Percentiles rank a stretch among this genome's conserved stretches.
These are phyloP conservation scores for Xylariaceae sp. DNA, from an alignment of 2,329 filamentous ascomycete genomes.

Conservation along the genomic window DNA sequence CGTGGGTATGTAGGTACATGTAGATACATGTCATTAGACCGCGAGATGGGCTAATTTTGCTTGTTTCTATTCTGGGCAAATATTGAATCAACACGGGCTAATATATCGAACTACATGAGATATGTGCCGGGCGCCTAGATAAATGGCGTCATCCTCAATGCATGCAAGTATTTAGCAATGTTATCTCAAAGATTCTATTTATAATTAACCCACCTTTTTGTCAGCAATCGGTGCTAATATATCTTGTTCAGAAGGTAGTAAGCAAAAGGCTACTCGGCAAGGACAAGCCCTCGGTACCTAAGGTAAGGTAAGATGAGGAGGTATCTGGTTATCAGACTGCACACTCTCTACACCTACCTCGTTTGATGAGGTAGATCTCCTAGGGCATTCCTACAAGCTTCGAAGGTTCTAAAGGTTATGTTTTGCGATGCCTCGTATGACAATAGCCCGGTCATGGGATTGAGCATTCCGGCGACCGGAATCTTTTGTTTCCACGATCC, in stretches of 20 bases:
- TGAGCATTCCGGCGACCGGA: too few relatives aligned
- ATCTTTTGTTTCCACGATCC: slow-evolving; percentile 9
- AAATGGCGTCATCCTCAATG: slow-evolving; percentile 13
- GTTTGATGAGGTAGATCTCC: too few relatives aligned
- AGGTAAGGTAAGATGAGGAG: too few relatives aligned
- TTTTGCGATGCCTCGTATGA: too few relatives aligned
- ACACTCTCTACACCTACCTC: too few relatives aligned
- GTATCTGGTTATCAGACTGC: too few relatives aligned
- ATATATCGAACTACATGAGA: slow-evolving; percentile 15
- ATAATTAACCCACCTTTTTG: slow-evolving; percentile 27
- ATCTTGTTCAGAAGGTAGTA: too few relatives aligned
- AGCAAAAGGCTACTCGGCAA: too few relatives aligned
- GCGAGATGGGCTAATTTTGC: slow-evolving; percentile 18
- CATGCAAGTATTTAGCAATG: slow-evolving; percentile 18
- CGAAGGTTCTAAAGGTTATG: too few relatives aligned
- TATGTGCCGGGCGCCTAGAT: slow-evolving; percentile 26
- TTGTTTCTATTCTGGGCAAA: slow-evolving; percentile 23
- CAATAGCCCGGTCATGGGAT: too few relatives aligned
- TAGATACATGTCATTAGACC: neutral
- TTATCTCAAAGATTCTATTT: slow-evolving; percentile 28
- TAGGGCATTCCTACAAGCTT: too few relatives aligned
- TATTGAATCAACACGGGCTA: slow-evolving; percentile 22
- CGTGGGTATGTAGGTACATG: neutral
- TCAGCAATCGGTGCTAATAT: slow-evolving; percentile 1
- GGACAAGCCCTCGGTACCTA: too few relatives aligned